phyloP scores from a whole-genome alignment of 2,329 filamentous ascomycete species.

The Didymella sp. region DNA sequence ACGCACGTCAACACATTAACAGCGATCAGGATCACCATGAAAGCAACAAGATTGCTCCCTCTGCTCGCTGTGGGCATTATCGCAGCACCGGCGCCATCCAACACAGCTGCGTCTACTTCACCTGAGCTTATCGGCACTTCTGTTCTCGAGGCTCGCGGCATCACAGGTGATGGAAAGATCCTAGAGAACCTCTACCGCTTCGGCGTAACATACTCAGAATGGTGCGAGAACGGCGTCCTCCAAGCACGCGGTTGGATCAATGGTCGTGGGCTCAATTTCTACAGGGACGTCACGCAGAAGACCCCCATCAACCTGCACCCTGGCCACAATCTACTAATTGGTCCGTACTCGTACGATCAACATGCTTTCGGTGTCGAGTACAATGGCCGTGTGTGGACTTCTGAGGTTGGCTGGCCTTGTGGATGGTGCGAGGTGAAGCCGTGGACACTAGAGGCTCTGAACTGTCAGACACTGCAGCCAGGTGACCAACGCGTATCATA shows the following conservation, averaged over 20 bases:
- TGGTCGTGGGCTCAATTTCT: neutral
- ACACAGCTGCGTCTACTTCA: neutral
- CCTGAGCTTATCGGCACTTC: neutral
- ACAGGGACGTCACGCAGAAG: neutral
- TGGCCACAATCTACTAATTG: neutral
- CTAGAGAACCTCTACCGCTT: neutral
- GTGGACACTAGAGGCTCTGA: neutral
- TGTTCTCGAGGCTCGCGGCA: neutral
- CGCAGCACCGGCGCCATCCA: neutral
- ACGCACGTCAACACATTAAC: neutral
- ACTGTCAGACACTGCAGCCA: slow-evolving; percentile 7
- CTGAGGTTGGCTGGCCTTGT: slow-evolving; percentile 4
- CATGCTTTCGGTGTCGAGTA: neutral
- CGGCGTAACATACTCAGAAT: slow-evolving; percentile 7
- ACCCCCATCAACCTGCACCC: neutral
- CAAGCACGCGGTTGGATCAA: neutral
- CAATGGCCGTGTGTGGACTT: slow-evolving; percentile 2
- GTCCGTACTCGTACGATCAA: neutral
- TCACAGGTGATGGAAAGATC: neutral
- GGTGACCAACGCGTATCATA: neutral
- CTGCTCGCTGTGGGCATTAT: neutral
- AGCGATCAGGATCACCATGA: slow-evolving; percentile 1
- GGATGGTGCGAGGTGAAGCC: slow-evolving; percentile 5
- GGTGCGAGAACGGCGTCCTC: slow-evolving; percentile 8
- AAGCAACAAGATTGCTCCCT: neutral